These are phyloP conservation scores for Ceratobasidium sp. DNA, from an alignment of 1,284 basidiomycete genomes.

Conservation along the genomic window DNA sequence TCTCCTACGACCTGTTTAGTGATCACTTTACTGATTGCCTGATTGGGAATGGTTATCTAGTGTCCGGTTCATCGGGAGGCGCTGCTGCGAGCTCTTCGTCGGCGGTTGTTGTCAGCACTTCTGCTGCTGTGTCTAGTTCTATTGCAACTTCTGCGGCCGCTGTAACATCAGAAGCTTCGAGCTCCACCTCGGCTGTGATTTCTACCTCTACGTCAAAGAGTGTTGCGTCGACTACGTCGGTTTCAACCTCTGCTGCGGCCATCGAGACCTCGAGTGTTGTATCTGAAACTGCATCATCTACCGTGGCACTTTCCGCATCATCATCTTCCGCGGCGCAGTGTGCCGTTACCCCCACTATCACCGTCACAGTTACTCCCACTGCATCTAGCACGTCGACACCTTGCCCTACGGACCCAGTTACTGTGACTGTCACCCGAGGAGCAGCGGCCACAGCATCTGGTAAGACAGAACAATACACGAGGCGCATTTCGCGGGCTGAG, in stretches of 20 bases:
- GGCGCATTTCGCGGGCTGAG: conserved; percentile 24
- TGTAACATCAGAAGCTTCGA: background rate
- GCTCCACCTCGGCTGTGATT: background rate
- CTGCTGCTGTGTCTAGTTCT: background rate
- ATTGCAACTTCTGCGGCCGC: no score
- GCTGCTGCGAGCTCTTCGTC: background rate
- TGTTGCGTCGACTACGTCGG: background rate
- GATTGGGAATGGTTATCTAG: conserved; percentile 5
- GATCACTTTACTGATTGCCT: no score
- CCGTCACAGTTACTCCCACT: conserved; percentile 8
- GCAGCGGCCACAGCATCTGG: background rate
- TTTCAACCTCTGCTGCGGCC: conserved; percentile 3
- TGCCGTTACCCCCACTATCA: background rate
- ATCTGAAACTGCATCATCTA: background rate
- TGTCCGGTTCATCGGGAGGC: conserved; percentile 3
- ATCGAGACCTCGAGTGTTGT: background rate
- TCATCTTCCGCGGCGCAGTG: conserved; percentile 1
- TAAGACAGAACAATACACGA: background rate
- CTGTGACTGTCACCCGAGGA: conserved; percentile 1
- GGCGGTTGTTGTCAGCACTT: background rate
- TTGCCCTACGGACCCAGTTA: conserved; percentile 17
- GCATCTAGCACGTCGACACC: background rate
- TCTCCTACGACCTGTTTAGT: background rate
- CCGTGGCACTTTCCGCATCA: background rate
- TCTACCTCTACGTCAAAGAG: background rate